Base-by-base conservation (phyloP, 371 early-diverging fungal species). In the Dichotomocladium elegans region DNA sequence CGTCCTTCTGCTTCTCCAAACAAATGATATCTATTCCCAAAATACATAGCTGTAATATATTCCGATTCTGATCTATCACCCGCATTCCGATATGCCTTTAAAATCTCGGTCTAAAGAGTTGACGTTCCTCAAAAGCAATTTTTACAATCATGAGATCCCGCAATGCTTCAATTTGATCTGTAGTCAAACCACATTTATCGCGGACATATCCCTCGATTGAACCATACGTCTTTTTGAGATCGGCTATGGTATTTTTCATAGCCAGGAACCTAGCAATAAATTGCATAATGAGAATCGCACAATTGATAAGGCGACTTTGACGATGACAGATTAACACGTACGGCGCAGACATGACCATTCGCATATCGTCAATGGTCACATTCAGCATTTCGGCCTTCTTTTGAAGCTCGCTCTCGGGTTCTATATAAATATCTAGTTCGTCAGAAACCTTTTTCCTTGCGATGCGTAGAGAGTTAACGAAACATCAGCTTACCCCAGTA, bases 321-420 rank as follows among this genome's bases (percentile, higher is more conserved):
- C 43, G 21, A 43, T 42, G 14, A 4, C 14, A 25, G 21, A 24
- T 1, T 5, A 4, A 43, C 6, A 66, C 69, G 61, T 66, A 76
- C 70, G 76, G 76, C 6, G 76, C 76, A 55, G 76, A 67, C 66
- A 66, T 70, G 26, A 70, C 76, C 62, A 70, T 68, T 21, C 63
- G 61, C 55, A 72, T 58, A 44, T 72, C 62, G 14, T 72, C 62
- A 8, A 76, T 12, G 5, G 70, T 54, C 1, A 58, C 66, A 41
- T 53, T 60, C 3, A 72, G 45, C 47, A 64, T 35, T 8, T 63
- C 33, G 6, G 76, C 76, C 42, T 68, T 69, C 17, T 53, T 57
- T 45, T 70, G 57, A 22, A 72, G 41, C 34, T 76, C 70, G 30
- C 54, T 46, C 21, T 72, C 68, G 14, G 69, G 58, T 44, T 70